These are phyloP conservation scores for Leccinum disarticulatum DNA, from an alignment of 768 basidiomycete species.

Conservation along the genomic window DNA sequence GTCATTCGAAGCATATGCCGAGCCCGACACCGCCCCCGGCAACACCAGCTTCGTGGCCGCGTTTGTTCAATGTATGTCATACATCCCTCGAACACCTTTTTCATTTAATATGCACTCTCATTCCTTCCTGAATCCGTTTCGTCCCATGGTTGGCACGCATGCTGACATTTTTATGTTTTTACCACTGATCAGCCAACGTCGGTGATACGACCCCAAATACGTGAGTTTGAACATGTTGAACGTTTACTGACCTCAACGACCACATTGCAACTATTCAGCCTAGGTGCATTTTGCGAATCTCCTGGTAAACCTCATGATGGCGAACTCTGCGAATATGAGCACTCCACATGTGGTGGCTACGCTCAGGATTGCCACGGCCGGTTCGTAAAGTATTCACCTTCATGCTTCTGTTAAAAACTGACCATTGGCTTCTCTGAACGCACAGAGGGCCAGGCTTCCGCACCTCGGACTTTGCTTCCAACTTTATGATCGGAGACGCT, in stretches of 20 bases:
- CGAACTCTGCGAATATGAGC: slow-evolving; percentile 62
- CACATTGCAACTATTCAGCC: slow-evolving; percentile 34
- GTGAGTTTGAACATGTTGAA: slow-evolving; percentile 39
- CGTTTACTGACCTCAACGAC: background rate
- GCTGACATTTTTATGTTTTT: background rate
- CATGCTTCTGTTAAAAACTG: background rate
- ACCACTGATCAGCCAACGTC: slow-evolving; percentile 61
- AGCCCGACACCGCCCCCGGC: slow-evolving; percentile 67
- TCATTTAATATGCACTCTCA: background rate
- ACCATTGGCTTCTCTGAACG: background rate
- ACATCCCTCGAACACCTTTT: background rate
- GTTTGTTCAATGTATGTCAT: slow-evolving; percentile 63
- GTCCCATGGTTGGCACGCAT: background rate
- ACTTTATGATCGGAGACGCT: slow-evolving; percentile 64
- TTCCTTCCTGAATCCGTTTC: background rate
- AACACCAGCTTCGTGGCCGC: slow-evolving; percentile 71
- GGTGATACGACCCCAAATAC: slow-evolving; percentile 81
- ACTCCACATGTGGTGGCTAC: slow-evolving; percentile 73
- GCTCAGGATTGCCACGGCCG: slow-evolving; percentile 70
- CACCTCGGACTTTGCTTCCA: slow-evolving; percentile 74
- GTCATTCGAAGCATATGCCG: slow-evolving; percentile 48
- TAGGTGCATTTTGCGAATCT: slow-evolving; percentile 74
- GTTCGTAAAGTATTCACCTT: slow-evolving; percentile 34
- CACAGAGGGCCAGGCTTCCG: slow-evolving; percentile 73
- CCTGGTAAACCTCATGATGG: slow-evolving; percentile 71